phyloP scores from a whole-genome alignment of 371 early-diverging fungal species.

The Cokeromyces recurvatus region DNA sequence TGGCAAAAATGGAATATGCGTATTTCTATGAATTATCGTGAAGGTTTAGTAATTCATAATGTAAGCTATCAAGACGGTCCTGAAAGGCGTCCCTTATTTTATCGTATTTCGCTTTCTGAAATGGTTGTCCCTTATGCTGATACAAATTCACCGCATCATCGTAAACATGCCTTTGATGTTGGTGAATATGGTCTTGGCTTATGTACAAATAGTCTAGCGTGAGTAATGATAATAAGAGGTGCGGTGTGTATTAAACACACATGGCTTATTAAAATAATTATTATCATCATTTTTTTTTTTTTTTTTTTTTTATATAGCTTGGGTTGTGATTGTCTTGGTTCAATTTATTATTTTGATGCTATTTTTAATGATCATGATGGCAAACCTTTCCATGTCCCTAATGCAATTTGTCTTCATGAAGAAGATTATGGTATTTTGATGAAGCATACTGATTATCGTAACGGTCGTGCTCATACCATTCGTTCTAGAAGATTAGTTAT shows the following conservation, averaged over 20 bases:
- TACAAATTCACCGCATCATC: constrained; percentile 36
- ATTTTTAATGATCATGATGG: constrained; percentile 45
- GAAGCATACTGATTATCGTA: constrained; percentile 55
- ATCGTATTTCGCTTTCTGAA: constrained; percentile 46
- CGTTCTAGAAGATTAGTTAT: constrained; percentile 50
- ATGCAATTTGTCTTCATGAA: constrained; percentile 52
- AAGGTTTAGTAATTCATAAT: constrained; percentile 52
- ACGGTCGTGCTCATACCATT: constrained; percentile 44
- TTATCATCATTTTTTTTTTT: constrained; percentile 4
- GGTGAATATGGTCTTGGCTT: constrained; percentile 52
- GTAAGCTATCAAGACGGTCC: constrained; percentile 46
- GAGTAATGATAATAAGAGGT: no score
- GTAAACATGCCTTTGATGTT: constrained; percentile 52
- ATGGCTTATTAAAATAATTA: no score
- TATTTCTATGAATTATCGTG: constrained; percentile 54
- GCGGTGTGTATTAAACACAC: no score
- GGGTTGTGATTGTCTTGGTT: constrained; percentile 54
- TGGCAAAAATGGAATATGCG: constrained; percentile 60
- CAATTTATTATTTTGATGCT: constrained; percentile 54
- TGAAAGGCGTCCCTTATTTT: constrained; percentile 43
- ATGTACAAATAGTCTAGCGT: constrained; percentile 48
- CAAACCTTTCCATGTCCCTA: constrained; percentile 44
- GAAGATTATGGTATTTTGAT: constrained; percentile 49
- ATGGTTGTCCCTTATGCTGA: constrained; percentile 60
- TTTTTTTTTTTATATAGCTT: no score